A percentile compares a stretch with the other conserved stretches of the same genome.
Conservation (phyloP, 441 rosid genomes). For the Adansonia madagascariensis region DNA sequence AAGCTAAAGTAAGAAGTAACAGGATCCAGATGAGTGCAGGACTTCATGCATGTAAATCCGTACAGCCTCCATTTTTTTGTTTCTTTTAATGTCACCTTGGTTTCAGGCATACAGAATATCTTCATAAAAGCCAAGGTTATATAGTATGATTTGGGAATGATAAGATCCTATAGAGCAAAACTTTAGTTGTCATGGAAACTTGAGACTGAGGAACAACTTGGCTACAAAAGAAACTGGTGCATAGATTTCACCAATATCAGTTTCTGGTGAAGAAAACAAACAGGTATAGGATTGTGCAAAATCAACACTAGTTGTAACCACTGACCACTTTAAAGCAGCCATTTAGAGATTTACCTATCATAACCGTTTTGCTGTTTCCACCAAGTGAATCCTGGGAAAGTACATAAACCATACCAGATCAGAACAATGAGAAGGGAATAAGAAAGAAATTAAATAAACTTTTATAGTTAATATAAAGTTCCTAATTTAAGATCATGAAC, state of each 20-base stretch:
- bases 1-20: slow-evolving; percentile 17
- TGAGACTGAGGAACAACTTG: not conserved
- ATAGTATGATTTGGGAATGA: not conserved
- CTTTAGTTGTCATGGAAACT: not conserved
- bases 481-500: slow-evolving; percentile 23
- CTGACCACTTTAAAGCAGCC: not conserved
- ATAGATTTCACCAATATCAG: not conserved
- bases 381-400: slow-evolving; percentile 70
- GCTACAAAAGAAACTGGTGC: not conserved
- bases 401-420: slow-evolving; percentile 19
- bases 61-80: not conserved
- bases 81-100: not conserved
- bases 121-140: slow-evolving; percentile 4
- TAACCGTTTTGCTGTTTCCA: slow-evolving; percentile 70
- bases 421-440: slow-evolving; percentile 14
- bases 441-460: slow-evolving; percentile 16
- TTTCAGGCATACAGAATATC: slow-evolving; percentile 2
- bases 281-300: not conserved
- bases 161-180: not conserved
- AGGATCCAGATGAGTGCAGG: not conserved
- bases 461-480: slow-evolving; percentile 5
- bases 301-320: not conserved
- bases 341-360: slow-evolving; percentile 54
- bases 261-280: not conserved
- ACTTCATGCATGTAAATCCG: slow-evolving; percentile 3